Evolutionary conservation across 176 grass and related monocot genomes (phyloP).

Genomic region (Poa pratensis): DNA sequence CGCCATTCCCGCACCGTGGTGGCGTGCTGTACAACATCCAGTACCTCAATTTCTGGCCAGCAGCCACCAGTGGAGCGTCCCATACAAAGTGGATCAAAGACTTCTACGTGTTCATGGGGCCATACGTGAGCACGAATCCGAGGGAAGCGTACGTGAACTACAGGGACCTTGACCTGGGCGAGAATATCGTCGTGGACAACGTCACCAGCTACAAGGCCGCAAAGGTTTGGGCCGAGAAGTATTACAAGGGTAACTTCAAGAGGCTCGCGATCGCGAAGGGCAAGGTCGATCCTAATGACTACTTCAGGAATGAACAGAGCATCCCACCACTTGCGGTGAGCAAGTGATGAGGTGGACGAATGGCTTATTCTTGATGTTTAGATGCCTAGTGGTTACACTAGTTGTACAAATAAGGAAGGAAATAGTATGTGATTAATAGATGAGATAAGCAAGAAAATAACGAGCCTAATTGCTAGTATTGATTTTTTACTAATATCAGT

Average conservation of each 20-base stretch:
- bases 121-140: slow-evolving; percentile 43
- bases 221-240: slow-evolving; percentile 50
- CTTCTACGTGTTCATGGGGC: slow-evolving; percentile 48
- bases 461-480: too few relatives aligned
- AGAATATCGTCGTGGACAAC: slow-evolving; percentile 36
- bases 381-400: not conserved
- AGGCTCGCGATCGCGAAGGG: slow-evolving; percentile 48
- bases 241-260: slow-evolving; percentile 46
- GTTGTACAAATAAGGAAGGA: too few relatives aligned
- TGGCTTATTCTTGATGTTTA: not conserved
- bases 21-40: slow-evolving; percentile 50
- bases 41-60: slow-evolving; percentile 35
- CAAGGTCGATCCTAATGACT: slow-evolving; percentile 50
- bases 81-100: slow-evolving; percentile 33
- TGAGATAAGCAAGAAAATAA: too few relatives aligned
- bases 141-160: slow-evolving; percentile 64
- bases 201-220: slow-evolving; percentile 45
- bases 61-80: not conserved
- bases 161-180: slow-evolving; percentile 57
- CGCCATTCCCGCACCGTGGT: slow-evolving; percentile 55
- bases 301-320: slow-evolving; percentile 66
- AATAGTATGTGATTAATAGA: too few relatives aligned
- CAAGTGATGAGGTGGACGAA: not conserved
- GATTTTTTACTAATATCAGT: too few relatives aligned
- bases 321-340: slow-evolving; percentile 38